Conservation (phyloP, 805 yeast species). For the Myxozyma sirexii region DNA sequence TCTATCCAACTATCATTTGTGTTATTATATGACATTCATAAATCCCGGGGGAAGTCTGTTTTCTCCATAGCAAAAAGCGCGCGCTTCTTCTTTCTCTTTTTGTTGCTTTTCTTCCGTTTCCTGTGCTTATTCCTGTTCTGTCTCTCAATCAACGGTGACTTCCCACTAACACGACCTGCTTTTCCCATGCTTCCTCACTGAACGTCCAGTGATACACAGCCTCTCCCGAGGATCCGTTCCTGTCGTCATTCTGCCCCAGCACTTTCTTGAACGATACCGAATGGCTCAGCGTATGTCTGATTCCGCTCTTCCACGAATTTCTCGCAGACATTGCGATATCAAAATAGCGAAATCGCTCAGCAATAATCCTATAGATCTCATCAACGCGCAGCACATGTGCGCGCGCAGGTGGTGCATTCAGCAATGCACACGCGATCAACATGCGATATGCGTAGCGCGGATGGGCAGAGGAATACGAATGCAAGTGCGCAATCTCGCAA, state of each 20-base stretch:
- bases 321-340: conserved; percentile 8
- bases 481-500: not conserved
- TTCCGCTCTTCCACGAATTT: conserved; percentile 19
- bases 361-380: conserved; percentile 5
- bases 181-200: conserved; percentile 9
- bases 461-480: not conserved
- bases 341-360: conserved; percentile 9
- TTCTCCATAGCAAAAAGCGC: not conserved
- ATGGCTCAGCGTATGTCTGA: conserved; percentile 18
- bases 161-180: conserved; percentile 14
- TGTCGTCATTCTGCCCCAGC: not conserved
- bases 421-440: conserved; percentile 14
- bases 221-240: not conserved
- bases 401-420: conserved; percentile 10
- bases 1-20: too few relatives aligned
- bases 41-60: too few relatives aligned
- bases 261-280: conserved; percentile 12
- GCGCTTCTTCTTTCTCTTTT: not conserved
- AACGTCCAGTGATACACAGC: conserved; percentile 8
- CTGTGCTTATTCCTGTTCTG: not conserved
- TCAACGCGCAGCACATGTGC: conserved; percentile 11
- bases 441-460: conserved; percentile 14
- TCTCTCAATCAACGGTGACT: conserved; percentile 4
- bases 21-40: too few relatives aligned
- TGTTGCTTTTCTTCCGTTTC: not conserved